phyloP scores from a whole-genome alignment of 306 rosid genomes.

The Medicago truncatula region DNA sequence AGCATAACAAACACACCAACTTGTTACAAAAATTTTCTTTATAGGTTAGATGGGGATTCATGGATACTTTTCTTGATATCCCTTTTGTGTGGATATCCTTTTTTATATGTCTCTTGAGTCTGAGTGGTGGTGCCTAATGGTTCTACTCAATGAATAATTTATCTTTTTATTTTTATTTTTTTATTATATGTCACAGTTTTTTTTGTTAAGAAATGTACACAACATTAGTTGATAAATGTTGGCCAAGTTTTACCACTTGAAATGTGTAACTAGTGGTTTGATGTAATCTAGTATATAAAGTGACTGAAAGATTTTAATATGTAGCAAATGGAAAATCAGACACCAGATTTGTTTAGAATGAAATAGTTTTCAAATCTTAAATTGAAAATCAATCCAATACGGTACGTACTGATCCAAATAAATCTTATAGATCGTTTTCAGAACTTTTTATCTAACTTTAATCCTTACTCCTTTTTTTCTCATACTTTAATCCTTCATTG shows the following conservation, averaged over 20 bases:
- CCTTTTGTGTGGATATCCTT: too few species aligned
- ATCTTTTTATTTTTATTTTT: background rate
- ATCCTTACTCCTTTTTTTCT: background rate
- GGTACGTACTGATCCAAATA: too few species aligned
- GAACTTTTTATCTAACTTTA: background rate
- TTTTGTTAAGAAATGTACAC: background rate
- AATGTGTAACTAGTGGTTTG: background rate
- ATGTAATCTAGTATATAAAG: background rate
- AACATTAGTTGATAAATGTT: background rate
- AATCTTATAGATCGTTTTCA: background rate
- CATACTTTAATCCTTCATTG: background rate
- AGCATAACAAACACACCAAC: background rate
- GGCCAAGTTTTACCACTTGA: background rate
- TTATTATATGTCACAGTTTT: background rate
- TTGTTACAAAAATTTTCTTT: slow-evolving; percentile 39
- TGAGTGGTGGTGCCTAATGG: slow-evolving; percentile 36
- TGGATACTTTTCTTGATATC: too few species aligned
- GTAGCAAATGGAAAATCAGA: too few species aligned
- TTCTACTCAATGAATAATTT: slow-evolving; percentile 30
- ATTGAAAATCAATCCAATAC: too few species aligned
- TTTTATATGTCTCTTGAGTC: background rate
- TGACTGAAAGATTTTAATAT: too few species aligned
- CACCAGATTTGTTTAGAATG: too few species aligned
- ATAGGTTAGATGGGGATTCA: slow-evolving; percentile 44
- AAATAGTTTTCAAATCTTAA: too few species aligned